phyloP scores from a whole-genome alignment of 2,329 filamentous ascomycete species.

The Aspergillus intermedius region DNA sequence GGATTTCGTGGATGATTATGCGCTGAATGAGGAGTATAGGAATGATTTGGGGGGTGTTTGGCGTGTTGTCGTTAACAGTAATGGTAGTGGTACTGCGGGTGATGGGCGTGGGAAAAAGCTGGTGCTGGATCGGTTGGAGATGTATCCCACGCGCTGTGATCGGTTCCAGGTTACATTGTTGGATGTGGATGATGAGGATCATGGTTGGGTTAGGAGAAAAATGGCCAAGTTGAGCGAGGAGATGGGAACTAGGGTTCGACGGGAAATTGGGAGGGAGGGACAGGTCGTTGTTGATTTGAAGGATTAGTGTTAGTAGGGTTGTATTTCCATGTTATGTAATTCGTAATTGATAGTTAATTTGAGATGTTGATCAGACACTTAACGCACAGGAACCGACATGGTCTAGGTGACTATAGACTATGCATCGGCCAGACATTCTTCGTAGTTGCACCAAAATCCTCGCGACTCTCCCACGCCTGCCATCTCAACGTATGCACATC shows the following conservation, averaged over 20 bases:
- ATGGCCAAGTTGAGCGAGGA: conserved; percentile 22
- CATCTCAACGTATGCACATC: too few relatives aligned
- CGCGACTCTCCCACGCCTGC: too few relatives aligned
- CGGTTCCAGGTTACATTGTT: conserved; percentile 28
- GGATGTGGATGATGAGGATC: conserved; percentile 22
- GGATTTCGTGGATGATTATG: conserved; percentile 41
- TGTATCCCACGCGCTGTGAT: conserved; percentile 31
- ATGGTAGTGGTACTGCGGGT: too few relatives aligned
- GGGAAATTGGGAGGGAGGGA: conserved; percentile 22
- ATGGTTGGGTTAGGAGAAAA: conserved; percentile 25
- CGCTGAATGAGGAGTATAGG: conserved; percentile 24
- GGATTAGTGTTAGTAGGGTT: background rate
- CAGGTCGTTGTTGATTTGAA: conserved; percentile 23
- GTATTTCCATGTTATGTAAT: background rate
- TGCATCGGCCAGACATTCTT: too few relatives aligned
- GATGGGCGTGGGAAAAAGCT: conserved; percentile 6
- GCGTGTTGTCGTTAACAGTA: conserved; percentile 24
- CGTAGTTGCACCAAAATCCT: too few relatives aligned
- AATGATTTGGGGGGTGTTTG: conserved; percentile 38
- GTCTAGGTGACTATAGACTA: background rate
- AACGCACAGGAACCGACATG: too few relatives aligned
- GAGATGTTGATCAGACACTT: too few relatives aligned
- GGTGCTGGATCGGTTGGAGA: conserved; percentile 22
- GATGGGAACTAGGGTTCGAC: conserved; percentile 21
- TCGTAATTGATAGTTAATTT: too few relatives aligned